Percentiles rank a stretch among this genome's conserved stretches.
phyloP scores from a whole-genome alignment of 495 filamentous ascomycete species.

The Aspergillus steynii region DNA sequence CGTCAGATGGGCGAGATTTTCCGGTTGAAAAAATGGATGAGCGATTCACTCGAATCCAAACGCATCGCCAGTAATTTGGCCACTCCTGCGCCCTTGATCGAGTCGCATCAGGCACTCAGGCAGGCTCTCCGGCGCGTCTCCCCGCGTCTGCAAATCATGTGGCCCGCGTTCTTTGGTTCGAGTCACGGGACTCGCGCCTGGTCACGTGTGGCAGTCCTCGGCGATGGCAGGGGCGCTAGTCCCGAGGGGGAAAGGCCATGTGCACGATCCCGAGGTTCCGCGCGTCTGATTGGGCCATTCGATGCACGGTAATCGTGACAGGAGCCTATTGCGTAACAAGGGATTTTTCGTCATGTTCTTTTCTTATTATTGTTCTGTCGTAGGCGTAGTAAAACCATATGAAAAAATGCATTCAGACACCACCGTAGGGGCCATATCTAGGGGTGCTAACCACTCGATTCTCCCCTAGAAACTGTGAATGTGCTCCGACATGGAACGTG shows the following conservation, averaged over 20 bases:
- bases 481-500: not conserved
- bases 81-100: not conserved
- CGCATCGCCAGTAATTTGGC: not conserved
- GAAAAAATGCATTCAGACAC: too few relatives aligned
- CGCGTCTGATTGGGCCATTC: conserved; percentile 14
- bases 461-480: too few relatives aligned
- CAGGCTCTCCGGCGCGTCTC: conserved; percentile 16
- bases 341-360: not conserved
- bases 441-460: too few relatives aligned
- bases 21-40: not conserved
- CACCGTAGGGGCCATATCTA: too few relatives aligned
- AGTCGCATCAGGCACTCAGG: conserved; percentile 5
- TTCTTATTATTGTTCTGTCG: too few relatives aligned
- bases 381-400: too few relatives aligned
- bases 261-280: conserved; percentile 17
- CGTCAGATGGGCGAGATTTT: not conserved
- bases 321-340: conserved; percentile 1
- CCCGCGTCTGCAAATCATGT: conserved; percentile 20
- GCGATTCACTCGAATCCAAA: not conserved
- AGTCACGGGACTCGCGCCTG: conserved; percentile 24
- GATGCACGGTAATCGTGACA: conserved; percentile 13
- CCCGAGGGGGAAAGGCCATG: conserved; percentile 18
- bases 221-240: conserved; percentile 3
- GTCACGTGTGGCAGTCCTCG: conserved; percentile 16
- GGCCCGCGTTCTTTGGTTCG: conserved; percentile 24